Evolutionary conservation across 78 protist species (phyloP).

Genomic region (Corallochytrium limacisporum): DNA sequence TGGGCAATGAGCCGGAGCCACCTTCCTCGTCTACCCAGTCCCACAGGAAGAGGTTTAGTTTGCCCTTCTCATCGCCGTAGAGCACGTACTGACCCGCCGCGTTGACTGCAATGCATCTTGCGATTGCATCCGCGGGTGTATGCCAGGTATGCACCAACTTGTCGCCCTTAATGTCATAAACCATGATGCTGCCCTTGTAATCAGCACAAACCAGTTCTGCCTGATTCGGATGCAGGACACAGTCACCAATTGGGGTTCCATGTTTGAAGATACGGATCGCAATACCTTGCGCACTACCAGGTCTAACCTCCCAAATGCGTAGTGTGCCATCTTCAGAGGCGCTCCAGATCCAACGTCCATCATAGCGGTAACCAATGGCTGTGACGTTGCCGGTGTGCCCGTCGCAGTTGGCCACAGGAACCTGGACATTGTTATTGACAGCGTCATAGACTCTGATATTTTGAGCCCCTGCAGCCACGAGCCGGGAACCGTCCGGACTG

Average conservation of each 20-base stretch:
- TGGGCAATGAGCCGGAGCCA: too few species aligned
- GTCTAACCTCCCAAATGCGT: slow-evolving; percentile 86
- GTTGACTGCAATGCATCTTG: too few species aligned
- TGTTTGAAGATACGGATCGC: background rate
- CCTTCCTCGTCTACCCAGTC: too few species aligned
- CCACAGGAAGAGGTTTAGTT: background rate
- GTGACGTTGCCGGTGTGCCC: slow-evolving; percentile 84
- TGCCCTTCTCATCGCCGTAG: background rate
- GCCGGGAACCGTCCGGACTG: slow-evolving; percentile 57
- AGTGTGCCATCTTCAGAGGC: slow-evolving; percentile 84
- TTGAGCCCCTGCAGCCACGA: slow-evolving; percentile 82
- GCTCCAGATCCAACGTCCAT: slow-evolving; percentile 79
- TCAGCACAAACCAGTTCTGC: background rate
- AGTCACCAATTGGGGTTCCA: slow-evolving; percentile 53
- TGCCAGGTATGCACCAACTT: background rate
- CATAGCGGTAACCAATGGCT: slow-evolving; percentile 63
- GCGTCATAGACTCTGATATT: slow-evolving; percentile 61
- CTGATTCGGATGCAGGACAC: slow-evolving; percentile 81
- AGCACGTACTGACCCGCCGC: background rate
- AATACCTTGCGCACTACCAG: background rate
- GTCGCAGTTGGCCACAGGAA: slow-evolving; percentile 35
- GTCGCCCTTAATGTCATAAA: background rate
- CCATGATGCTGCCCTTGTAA: background rate
- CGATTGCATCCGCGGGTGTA: too few species aligned
- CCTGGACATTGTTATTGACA: slow-evolving; percentile 23